phyloP scores from a whole-genome alignment of 2,329 filamentous ascomycete genomes.

The Shiraia sp. region DNA sequence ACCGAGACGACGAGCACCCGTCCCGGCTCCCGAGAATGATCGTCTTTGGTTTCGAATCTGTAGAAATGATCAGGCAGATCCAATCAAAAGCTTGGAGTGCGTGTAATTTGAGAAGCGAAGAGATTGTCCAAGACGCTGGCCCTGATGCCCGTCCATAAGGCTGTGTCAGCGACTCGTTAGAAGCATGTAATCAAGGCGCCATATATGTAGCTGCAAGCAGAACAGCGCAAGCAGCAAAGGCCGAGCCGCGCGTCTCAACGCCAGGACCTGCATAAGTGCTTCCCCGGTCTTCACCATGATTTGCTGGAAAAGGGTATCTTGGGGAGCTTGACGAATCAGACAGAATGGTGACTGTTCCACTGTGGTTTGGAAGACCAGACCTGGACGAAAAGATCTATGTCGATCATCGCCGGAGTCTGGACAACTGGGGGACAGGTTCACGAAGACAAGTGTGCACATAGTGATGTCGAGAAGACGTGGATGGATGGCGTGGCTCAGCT shows the following conservation, averaged over 20 bases:
- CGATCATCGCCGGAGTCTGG: no score
- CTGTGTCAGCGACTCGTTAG: neutral
- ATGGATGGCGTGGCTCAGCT: no score
- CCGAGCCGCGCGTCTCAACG: conserved; percentile 8
- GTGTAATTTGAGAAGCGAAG: no score
- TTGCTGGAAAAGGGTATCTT: conserved; percentile 4
- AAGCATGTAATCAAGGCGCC: neutral
- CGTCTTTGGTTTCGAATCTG: conserved; percentile 2
- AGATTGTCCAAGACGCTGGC: no score
- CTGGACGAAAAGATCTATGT: no score
- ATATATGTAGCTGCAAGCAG: neutral
- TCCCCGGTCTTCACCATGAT: neutral
- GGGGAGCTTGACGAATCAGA: neutral
- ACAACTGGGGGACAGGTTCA: no score
- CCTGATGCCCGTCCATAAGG: no score
- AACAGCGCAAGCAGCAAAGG: neutral
- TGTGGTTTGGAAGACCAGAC: no score
- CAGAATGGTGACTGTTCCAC: no score
- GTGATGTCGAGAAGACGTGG: no score
- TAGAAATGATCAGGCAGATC: neutral
- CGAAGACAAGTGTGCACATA: no score
- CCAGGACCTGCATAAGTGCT: conserved; percentile 9
- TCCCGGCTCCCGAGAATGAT: conserved; percentile 5
- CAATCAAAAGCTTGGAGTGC: conserved; percentile 1
- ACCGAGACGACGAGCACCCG: conserved; percentile 14